Base-by-base conservation (phyloP, 306 rosid species). In the Styphnolobium japonicum region DNA sequence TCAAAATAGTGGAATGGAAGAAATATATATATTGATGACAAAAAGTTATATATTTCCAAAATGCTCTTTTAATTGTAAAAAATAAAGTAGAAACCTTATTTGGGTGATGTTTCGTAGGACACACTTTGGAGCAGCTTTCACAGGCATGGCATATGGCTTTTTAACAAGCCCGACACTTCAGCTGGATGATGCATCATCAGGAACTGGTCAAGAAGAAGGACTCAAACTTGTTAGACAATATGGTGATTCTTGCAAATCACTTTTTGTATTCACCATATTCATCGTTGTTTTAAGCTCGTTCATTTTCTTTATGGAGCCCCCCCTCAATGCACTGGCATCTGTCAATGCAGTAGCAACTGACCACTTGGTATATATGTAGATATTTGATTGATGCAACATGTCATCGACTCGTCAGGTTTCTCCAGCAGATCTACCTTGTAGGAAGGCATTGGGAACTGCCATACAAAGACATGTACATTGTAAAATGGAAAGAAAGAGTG, bases 121-220 rank as follows among this genome's bases (percentile, higher is more conserved):
- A 39, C 98, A 92, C 67, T 82, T 88, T 62, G 97, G 93, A 48
- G 93, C 98, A 62, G 87, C 92, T 23, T 75, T 91, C 62, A 86
- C 89, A 2, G 98, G 98, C 1, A 84, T 90, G 87, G 85, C 92
- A 36, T 95, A 83, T 60, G 95, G 95, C 9, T 84, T 83, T 69
- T 71, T 95, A 60, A 86, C 94, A 9, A 86, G 90, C 43, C 92
- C 97, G 21, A 61, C 86, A 12, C 77, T 90, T 77, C 86, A 84
- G 78, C 40, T 92, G 55, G 85, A 75, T n/a, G 89, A 89, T 68
- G 66, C 92, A 73, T 83, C 89, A 67, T 75, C 92, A 15, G 48
- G 78, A 52, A 78, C 68, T 33, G 85, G 90, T 8, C 91, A 76
- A 82, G 89, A 93, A 76, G 92, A 92, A 85, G 94, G 94, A 68